Base-by-base conservation (phyloP, 83 land plant genomes). In the Picea mariana region DNA sequence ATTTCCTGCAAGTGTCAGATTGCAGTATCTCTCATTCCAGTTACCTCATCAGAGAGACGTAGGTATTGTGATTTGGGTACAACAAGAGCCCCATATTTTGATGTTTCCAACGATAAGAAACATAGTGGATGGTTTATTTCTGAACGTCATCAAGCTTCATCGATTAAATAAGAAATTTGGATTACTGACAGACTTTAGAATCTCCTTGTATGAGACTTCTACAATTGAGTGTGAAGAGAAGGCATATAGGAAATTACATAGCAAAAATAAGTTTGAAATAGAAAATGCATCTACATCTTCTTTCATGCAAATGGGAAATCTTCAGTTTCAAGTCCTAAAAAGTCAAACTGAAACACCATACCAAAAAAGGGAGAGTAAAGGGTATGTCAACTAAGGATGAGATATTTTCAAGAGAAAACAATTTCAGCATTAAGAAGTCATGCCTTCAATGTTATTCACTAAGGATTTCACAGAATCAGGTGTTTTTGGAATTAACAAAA, bases 381-480 rank as follows among this genome's bases (percentile, higher is more conserved):
- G 49, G 21, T 11, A 12, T 27, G 27, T 49, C 34, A 76, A 76
- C 49, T 44, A 75, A 4, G 31, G 27, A 59, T 6, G 83, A 49
- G 83, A 85, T 80, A 63, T 76, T 15, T 81, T 58, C 80, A 21
- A 52, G 34, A 81, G 79, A 67, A 81, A 24, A 26, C 62, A 62
- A 31, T 81, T 75, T 47, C 62, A 85, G 67, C 34, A 83, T 38
- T 82, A 85, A 67, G 87, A 82, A 59, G 38, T 58, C 23, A 76
- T 77, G 15, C 42, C 75, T 24, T 60, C 67, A 3, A 31, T 83
- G 31, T 61, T 61, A n/a, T 82, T 82, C 62, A 62, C 55, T 23
- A 34, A 68, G 12, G 60, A 71, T n/a, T 34, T n/a, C 16, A 58
- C 40, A 40, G 71, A 24, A 3, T 66, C 64, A 16, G 34, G 16